Evolutionary conservation across 2,329 filamentous ascomycete genomes (phyloP).

Genomic region (Plectosphaerella plurivora): DNA sequence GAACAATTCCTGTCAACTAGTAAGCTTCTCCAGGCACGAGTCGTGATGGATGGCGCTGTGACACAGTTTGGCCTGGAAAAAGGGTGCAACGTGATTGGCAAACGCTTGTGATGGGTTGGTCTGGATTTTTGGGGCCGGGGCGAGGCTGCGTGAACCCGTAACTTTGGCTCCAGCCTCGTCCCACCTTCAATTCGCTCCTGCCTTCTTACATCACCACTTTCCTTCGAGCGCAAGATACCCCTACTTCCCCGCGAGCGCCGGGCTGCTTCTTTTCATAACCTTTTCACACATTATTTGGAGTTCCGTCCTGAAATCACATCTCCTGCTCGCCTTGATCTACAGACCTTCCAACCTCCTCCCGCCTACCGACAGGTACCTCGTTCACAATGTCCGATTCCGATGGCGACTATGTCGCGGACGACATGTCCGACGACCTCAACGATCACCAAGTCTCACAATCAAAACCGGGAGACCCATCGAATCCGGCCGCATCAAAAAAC

Average conservation of each 20-base stretch:
- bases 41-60: too few species aligned
- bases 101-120: not conserved
- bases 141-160: not conserved
- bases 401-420: conserved; percentile 62
- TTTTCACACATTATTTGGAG: not conserved
- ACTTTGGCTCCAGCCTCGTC: not conserved
- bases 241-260: not conserved
- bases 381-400: conserved; percentile 66
- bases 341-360: not conserved
- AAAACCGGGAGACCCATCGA: conserved; percentile 21
- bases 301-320: not conserved
- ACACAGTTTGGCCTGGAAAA: not conserved
- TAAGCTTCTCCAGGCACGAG: too few species aligned
- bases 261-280: too few species aligned
- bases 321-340: not conserved
- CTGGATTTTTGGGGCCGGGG: not conserved
- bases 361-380: not conserved
- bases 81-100: not conserved
- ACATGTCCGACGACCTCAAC: conserved; percentile 60
- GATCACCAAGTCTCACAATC: conserved; percentile 41
- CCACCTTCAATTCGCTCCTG: not conserved
- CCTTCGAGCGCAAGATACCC: not conserved
- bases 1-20: too few species aligned
- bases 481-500: conserved; percentile 1
- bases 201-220: not conserved